Conservation (phyloP, 2,329 filamentous ascomycete genomes). For the Colletotrichum sojae region DNA sequence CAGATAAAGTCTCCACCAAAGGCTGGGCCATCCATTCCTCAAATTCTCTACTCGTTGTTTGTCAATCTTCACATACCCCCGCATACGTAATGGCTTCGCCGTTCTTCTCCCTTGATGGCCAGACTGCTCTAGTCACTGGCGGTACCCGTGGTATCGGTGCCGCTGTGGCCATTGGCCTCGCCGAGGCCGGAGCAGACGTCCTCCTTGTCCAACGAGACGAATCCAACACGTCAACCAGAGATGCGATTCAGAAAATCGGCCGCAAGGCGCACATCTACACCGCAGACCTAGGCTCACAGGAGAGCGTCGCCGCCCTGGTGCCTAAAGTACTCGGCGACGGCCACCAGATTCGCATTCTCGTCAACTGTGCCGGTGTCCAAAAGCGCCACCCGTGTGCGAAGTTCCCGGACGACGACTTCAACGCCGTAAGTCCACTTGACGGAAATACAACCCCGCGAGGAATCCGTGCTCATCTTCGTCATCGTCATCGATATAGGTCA, state of each 20-base stretch:
- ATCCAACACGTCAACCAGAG: constrained; percentile 66
- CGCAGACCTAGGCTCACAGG: constrained; percentile 75
- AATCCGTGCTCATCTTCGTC: background rate
- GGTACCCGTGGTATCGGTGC: constrained; percentile 72
- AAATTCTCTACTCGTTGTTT: background rate
- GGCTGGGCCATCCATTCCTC: background rate
- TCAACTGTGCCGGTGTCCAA: constrained; percentile 92
- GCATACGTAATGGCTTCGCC: constrained; percentile 51
- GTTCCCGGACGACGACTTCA: constrained; percentile 85
- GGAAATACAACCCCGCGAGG: background rate
- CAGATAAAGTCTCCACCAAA: background rate
- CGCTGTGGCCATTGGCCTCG: constrained; percentile 69
- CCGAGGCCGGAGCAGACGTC: constrained; percentile 71
- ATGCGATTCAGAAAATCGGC: constrained; percentile 74
- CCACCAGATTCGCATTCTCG: constrained; percentile 79
- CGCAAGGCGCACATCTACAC: constrained; percentile 78
- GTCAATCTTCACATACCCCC: background rate
- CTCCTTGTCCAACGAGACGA: constrained; percentile 67
- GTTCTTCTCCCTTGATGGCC: constrained; percentile 68
- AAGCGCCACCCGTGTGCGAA: constrained; percentile 80
- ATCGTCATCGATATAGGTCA: constrained; percentile 62
- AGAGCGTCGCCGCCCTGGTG: constrained; percentile 72
- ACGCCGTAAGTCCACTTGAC: constrained; percentile 63
- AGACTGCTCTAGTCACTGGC: constrained; percentile 71
- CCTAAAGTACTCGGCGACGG: constrained; percentile 73